Base-by-base conservation (phyloP, 192 early-diverging fungal genomes). In the Oehlia diaphana region DNA sequence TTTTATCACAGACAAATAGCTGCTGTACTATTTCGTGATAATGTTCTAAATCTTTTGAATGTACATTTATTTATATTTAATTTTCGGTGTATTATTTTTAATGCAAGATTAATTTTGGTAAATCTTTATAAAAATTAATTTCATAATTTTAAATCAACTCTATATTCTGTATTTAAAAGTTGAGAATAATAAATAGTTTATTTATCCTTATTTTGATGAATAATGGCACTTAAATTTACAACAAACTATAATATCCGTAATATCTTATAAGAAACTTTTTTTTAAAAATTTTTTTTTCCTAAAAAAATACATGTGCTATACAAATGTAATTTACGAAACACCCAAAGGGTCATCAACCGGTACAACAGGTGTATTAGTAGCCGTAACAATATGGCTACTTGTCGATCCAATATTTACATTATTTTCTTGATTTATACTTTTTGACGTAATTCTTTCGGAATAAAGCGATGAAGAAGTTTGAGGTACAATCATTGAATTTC, bases 341-440 rank as follows among this genome's bases (percentile, higher is more conserved):
- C 77, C 77, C 35, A 79, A 79, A 35, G 77, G 77, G 13, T 79
- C 77, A n/a, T 79, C 77, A 44, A 39, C 39, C 10, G 61, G 63
- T 16, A 26, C 26, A 9, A 39, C 33, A 42, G 63, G 31, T 26
- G 33, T 77, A 50, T 61, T 47, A 42, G n/a, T 50, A 19, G 31
- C 16, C 9, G 49, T 76, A 53, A 19, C 19, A 21, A 44, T 23
- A 63, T 13, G 35, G 44, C 3, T 77, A 21, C 2, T 66, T 70
- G 42, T 23, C 33, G 74, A 76, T 6, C 39, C 74, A 37, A 76
- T 37, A 76, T 33, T 66, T 66, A 44, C 75, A 70, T 49, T 71
- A 21, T 44, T 79, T 28, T 79, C 64, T 33, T 26, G 23, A 21
- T 21, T 33, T 12, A 10, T 39, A 67, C 2, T 35, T 21, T 77